Evolutionary conservation across 2,329 filamentous ascomycete genomes (phyloP), one percentile per base, ranked within the genome.

Genomic region (Uncinocarpus reesii): DNA sequence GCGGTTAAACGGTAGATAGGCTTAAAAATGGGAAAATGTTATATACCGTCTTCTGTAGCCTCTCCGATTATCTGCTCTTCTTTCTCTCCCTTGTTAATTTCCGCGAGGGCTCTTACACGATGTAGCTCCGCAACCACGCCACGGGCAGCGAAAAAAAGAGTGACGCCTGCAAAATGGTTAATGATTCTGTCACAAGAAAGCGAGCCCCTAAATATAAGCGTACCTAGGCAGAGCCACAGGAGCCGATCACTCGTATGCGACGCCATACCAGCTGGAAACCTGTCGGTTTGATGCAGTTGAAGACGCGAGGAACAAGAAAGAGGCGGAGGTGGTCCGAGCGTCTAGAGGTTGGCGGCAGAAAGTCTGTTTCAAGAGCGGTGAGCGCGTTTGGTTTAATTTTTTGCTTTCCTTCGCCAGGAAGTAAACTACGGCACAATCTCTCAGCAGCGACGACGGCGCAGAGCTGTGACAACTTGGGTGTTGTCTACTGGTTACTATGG

Each of bases 21-120:
- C 40, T 32, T 8, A 23, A 13, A 18, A 24, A n/a, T 10, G 20
- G 4, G 7, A 16, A 16, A 23, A 36, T 11, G 26, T 28, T 26
- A 10, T 42, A 43, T 57, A 69, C 69, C 77, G 59, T 87, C 83
- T 59, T 88, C 83, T 1, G 82, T 85, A 20, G 83, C 79, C 62
- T 87, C 81, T 11, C 80, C 84, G 54, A 86, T 84, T 61, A 85
- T 84, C 56, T 82, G 78, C 43, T 83, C 78, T 61, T 83, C 81
- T 29, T 79, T 79, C 51, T 80, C 77, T 31, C 71, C 61, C 29
- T 78, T 75, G 51, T 78, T 79, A 58, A 92, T 77, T 63, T 81
- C 75, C 54, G 82, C 67, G 54, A 69, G 56, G 45, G 65, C 60
- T 43, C 61, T 61, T 21, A 69, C 63, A 49, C 59, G 62, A 46